Base-by-base conservation (phyloP, 306 rosid species). In the Dalbergia cochinchinensis region DNA sequence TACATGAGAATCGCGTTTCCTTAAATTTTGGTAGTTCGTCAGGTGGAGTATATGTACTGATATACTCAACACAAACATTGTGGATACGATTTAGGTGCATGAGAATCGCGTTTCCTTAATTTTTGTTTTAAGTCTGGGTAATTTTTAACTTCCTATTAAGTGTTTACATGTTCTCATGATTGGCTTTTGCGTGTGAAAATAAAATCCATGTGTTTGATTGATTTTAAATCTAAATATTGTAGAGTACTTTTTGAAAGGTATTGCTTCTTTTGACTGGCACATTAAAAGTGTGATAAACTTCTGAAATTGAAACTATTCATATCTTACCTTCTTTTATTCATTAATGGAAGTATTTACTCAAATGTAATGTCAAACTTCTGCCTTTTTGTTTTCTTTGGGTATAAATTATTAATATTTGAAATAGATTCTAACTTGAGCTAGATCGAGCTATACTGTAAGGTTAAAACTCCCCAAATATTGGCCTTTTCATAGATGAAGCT, bases 221-320 rank as follows among this genome's bases (percentile, higher is more conserved):
- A 69, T 76, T 69, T 69, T 37, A 70, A 82, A 75, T 75, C 50
- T 15, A 70, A 50, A 22, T 6, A 54, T 37, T 13, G 69, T 41
- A 26, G 26, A 22, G 26, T 35, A 35, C 82, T 77, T 82, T 82
- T 55, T 14, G 64, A 77, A 82, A 71, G 79, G 65, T 15, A n/a
- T 54, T 39, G 69, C 44, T 73, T 71, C 57, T 54, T 71, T 82
- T 64, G 48, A 77, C 63, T 53, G 74, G 63, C 59, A 76, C 20
- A 76, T 76, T 76, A 61, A 45, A 73, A 82, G 73, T 76, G 73
- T 12, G 50, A 59, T n/a, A 35, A 68, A 60, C 78, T 76, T 76
- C 69, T 76, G 34, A 39, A 61, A 50, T 76, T 45, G 45, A 74
- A 76, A 50, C 78, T 70, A 44, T 77, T 42, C 48, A 41, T 7